Base-by-base conservation (phyloP, 257 asterid genomes). In the Rauvolfia tetraphylla region DNA sequence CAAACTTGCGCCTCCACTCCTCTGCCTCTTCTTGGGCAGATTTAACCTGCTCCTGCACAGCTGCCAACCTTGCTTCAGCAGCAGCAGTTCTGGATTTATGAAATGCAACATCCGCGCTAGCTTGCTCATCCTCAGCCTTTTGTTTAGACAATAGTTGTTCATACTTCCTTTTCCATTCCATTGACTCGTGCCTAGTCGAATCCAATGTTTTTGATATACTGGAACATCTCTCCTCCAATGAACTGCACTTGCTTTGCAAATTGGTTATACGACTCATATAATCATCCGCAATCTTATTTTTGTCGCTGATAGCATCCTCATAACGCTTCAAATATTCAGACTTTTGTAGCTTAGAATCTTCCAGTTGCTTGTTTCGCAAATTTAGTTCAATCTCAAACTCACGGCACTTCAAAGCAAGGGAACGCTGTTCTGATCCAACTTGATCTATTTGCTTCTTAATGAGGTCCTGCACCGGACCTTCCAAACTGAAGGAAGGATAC, bases 21-120 rank as follows among this genome's bases (percentile, higher is more conserved):
- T 88, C 93, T 12, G 98, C 96, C 86, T 93, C 99, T 83, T 95
- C 98, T 75, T 84, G 88, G 48, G 98, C 97, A 76, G 99, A 93
- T 59, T 90, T 92, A 54, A 97, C 92, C 78, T 89, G 92, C 84
- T 95, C 99, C 78, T 88, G 90, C 76, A 97, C 95, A 76, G 99
- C 99, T 69, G 91, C 96, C 63, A 95, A 84, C 84, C 99, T 90
- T 77, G 99, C 99, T 81, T 91, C 99, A 66, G 99, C 97, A 72
- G 99, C 99, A 82, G 96, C 89, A 74, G 90, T 87, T 83, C 86
- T 90, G 39, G 98, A 89, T 81, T 84, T 89, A 68, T 93, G 95
- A 84, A 93, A 85, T 11, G 93, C 85, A 75, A 93, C 84, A 81
- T 95, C 98, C 1, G 93, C 88, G 82, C 79, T 86, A 27, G 82